Evolutionary conservation across 495 filamentous ascomycete species (phyloP).

Genomic region (Halenospora varia): DNA sequence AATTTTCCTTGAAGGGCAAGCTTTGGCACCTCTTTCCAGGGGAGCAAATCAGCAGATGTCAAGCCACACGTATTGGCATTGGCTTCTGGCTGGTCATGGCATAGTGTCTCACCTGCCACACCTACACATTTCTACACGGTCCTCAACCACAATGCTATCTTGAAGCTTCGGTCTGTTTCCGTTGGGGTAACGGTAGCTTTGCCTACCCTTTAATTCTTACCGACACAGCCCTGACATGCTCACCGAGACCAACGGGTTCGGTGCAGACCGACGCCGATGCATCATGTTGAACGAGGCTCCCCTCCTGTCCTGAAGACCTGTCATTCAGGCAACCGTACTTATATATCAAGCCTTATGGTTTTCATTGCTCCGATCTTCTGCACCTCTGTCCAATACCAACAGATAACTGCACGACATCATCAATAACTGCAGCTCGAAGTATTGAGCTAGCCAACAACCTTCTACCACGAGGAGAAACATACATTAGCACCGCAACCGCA

Average conservation of each 20-base stretch:
- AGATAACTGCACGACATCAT: slow-evolving; percentile 8
- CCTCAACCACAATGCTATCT: not conserved
- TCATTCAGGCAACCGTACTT: slow-evolving; percentile 24
- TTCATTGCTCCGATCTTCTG: slow-evolving; percentile 13
- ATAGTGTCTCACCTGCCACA: not conserved
- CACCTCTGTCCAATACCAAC: slow-evolving; percentile 11
- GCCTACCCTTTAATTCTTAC: not conserved
- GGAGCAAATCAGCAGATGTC: not conserved
- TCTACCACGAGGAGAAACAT: not conserved
- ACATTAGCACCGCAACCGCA: not conserved
- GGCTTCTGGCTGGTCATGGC: not conserved
- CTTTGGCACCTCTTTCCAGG: not conserved
- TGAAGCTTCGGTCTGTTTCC: not conserved
- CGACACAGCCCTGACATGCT: not conserved
- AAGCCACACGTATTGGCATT: not conserved
- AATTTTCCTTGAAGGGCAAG: not conserved
- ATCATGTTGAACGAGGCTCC: slow-evolving; percentile 18
- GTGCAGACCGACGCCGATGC: not conserved
- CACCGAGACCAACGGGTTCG: not conserved
- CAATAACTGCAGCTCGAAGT: slow-evolving; percentile 11
- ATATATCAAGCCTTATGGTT: slow-evolving; percentile 11
- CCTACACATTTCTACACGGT: not conserved
- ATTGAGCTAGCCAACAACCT: not conserved
- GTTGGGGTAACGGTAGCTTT: not conserved
- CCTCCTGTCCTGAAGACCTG: slow-evolving; percentile 14